Evolutionary conservation across 257 asterid species (phyloP), one percentile per base, ranked within the genome.

Genomic region (Gentiana macrophylla): DNA sequence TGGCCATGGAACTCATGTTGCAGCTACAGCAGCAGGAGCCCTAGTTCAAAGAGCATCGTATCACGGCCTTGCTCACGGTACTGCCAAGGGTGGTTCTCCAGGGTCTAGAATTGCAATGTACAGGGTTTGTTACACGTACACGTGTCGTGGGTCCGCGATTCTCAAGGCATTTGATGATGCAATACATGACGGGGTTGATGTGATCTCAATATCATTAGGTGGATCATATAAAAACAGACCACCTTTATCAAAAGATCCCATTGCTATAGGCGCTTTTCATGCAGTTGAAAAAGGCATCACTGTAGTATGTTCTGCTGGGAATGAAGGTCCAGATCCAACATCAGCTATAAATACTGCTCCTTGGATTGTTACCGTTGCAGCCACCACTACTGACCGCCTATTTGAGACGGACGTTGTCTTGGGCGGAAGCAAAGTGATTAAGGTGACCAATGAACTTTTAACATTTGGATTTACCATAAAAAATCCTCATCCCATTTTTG

Each of bases 351-450:
- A 89, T 37, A 70, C 65, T 5, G 95, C 91, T 46, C 97, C 97
- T 1, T 89, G 97, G 97, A 77, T 89, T 44, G 58, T 89, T 5
- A 79, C 97, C 0, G 92, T 86, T 9, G 92, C 84, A 4, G 95
- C 94, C 13, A 79, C 94, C 32, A 78, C 94, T 2, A 76, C 76
- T 2, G 95, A 89, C 45, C 91, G 97, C 2, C 80, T 72, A 36
- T 81, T 86, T 5, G 73, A 83, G 73, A 48, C 79, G 0, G 73
- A 65, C 33, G 50, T 84, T 48, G 45, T 84, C 12, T 53, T 86
- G 11, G 94, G 83, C 5, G 83, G 77, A 54, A 73, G 63, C 55
- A 80, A 68, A 50, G 68, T 61, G 60, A 65, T 80, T 41, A 76
- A 81, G 89, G 95, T 86, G 69, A 35, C 13, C 3, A 41, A 41